phyloP scores from a whole-genome alignment of 495 filamentous ascomycete species.

The Ramalina peruviana region DNA sequence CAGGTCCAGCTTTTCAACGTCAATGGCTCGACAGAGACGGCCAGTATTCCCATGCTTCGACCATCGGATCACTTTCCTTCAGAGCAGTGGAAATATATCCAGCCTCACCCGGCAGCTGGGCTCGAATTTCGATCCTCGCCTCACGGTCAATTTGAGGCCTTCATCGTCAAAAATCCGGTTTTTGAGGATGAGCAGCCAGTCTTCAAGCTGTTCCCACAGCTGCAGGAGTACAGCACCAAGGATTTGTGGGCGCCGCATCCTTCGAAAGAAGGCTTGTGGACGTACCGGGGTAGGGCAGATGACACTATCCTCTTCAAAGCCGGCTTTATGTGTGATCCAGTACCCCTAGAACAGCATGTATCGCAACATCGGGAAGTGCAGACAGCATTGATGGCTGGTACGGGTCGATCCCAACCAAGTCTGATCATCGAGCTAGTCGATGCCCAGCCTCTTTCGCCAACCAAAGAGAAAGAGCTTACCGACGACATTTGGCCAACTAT shows the following conservation, averaged over 20 bases:
- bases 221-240: conserved; percentile 37
- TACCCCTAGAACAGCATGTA: conserved; percentile 24
- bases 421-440: conserved; percentile 23
- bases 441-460: not conserved
- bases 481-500: conserved; percentile 30
- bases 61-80: conserved; percentile 6
- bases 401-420: conserved; percentile 21
- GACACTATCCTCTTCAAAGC: conserved; percentile 29
- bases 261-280: conserved; percentile 19
- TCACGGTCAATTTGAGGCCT: conserved; percentile 30
- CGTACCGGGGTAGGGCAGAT: conserved; percentile 20
- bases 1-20: conserved; percentile 20
- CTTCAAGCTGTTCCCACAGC: conserved; percentile 40
- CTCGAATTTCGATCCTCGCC: conserved; percentile 24
- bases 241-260: conserved; percentile 37
- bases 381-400: conserved; percentile 23
- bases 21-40: conserved; percentile 26
- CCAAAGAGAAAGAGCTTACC: not conserved
- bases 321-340: conserved; percentile 30
- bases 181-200: conserved; percentile 29
- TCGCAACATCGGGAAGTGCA: conserved; percentile 15
- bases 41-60: conserved; percentile 17
- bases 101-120: conserved; percentile 22
- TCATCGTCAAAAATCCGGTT: conserved; percentile 30
- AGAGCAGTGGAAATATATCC: conserved; percentile 38